A percentile compares a stretch with the other conserved stretches of the same genome.
phyloP scores from a whole-genome alignment of 148 eudicot genomes.

The Vaccinium corymbosum region DNA sequence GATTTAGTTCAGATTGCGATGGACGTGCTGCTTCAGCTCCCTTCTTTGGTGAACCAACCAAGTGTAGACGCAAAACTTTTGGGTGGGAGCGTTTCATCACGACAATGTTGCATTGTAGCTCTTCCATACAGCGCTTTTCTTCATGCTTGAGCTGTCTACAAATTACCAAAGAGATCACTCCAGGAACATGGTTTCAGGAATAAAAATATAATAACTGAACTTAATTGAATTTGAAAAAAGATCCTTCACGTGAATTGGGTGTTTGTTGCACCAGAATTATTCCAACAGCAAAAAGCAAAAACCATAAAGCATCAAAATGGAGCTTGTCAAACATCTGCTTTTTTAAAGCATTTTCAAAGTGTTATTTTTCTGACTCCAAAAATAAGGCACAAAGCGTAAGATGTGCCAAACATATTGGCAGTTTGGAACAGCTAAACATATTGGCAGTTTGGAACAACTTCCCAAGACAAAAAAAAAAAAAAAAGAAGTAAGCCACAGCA shows the following conservation, averaged over 20 bases:
- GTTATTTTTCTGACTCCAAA: not conserved
- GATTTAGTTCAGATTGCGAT: conserved; percentile 30
- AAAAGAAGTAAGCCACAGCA: not conserved
- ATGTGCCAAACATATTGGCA: not conserved
- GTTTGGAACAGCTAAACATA: not conserved
- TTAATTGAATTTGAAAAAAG: not conserved
- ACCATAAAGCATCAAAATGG: not conserved
- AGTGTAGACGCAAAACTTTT: conserved; percentile 69
- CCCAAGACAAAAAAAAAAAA: not conserved
- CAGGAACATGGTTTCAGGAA: not conserved
- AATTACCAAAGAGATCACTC: not conserved
- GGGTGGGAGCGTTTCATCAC: conserved; percentile 74
- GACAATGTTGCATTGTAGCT: conserved; percentile 90
- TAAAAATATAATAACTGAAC: not conserved
- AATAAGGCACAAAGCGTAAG: not conserved
- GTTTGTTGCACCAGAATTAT: not conserved
- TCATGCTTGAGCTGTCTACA: conserved; percentile 80
- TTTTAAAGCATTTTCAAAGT: not conserved
- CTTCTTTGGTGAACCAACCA: conserved; percentile 64
- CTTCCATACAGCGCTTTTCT: conserved; percentile 85
- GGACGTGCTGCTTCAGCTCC: conserved; percentile 40
- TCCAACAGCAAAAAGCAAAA: not conserved
- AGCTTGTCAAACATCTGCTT: not conserved
- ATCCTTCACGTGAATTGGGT: not conserved
- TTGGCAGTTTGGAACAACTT: not conserved